Conservation (phyloP, 2,329 filamentous ascomycete species). For the Aureobasidium sp. region DNA sequence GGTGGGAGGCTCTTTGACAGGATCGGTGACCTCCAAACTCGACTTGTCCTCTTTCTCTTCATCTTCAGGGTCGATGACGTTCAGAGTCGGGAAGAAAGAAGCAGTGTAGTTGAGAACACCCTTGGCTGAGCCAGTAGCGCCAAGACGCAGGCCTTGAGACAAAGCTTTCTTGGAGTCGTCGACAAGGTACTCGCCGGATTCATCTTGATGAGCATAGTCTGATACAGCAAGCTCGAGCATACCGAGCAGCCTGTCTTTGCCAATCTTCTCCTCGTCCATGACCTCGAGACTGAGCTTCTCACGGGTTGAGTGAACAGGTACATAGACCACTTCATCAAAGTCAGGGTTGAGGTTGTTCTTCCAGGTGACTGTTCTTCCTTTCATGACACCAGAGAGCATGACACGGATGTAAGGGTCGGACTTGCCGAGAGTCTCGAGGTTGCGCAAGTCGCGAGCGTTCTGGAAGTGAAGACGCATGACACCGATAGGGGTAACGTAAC, state of each 20-base stretch:
- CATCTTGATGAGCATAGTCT: conserved; percentile 71
- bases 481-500: conserved; percentile 88
- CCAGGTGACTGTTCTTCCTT: conserved; percentile 88
- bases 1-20: conserved; percentile 15
- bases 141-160: conserved; percentile 61
- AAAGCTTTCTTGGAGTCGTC: conserved; percentile 65
- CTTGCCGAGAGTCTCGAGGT: conserved; percentile 91
- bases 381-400: conserved; percentile 80
- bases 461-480: conserved; percentile 92
- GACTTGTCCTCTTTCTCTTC: conserved; percentile 45
- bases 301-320: conserved; percentile 75
- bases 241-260: conserved; percentile 82
- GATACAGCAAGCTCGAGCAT: conserved; percentile 65
- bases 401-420: conserved; percentile 92
- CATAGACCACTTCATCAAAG: conserved; percentile 91
- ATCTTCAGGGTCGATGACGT: conserved; percentile 81
- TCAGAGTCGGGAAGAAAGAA: conserved; percentile 83
- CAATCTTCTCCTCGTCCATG: conserved; percentile 91
- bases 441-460: conserved; percentile 72
- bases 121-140: conserved; percentile 65
- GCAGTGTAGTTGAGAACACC: conserved; percentile 74
- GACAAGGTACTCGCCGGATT: conserved; percentile 70
- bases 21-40: conserved; percentile 11
- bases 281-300: conserved; percentile 89
- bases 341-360: conserved; percentile 92